Conservation (phyloP, 352 stramenopile genomes). For the Elongisporangium senticosum region DNA sequence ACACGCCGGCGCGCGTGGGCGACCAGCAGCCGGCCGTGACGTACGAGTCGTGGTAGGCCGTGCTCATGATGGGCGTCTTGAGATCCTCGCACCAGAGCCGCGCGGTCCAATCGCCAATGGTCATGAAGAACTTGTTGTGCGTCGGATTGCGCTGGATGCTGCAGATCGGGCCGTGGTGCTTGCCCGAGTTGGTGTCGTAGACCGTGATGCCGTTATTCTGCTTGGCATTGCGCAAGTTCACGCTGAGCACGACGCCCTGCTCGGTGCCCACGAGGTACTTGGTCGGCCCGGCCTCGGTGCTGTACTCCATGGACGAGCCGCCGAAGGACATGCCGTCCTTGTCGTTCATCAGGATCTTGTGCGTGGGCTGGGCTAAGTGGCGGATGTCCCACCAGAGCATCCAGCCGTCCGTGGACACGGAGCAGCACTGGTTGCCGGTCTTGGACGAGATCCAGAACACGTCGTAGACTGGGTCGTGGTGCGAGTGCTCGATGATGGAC, state of each 20-base stretch:
- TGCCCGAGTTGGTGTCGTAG: constrained; percentile 91
- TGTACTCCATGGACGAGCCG: constrained; percentile 95
- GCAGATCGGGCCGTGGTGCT: constrained; percentile 95
- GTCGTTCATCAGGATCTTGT: constrained; percentile 70
- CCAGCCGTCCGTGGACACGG: constrained; percentile 94
- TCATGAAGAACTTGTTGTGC: constrained; percentile 98
- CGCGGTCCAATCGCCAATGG: constrained; percentile 96
- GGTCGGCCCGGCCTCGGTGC: constrained; percentile 92
- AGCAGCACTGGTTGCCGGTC: constrained; percentile 95
- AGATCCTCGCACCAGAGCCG: constrained; percentile 96
- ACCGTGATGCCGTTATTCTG: constrained; percentile 97
- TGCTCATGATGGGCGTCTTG: constrained; percentile 97
- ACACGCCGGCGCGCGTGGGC: constrained; percentile 93
- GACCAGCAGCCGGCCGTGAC: constrained; percentile 96
- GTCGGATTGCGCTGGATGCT: constrained; percentile 95
- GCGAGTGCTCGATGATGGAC: constrained; percentile 95
- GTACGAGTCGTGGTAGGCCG: constrained; percentile 94
- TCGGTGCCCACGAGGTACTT: constrained; percentile 98
- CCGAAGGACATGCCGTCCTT: constrained; percentile 88
- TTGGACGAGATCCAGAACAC: constrained; percentile 96
- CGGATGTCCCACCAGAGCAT: constrained; percentile 91
- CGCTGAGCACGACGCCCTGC: constrained; percentile 92
- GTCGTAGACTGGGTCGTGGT: constrained; percentile 96
- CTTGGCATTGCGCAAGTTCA: constrained; percentile 95
- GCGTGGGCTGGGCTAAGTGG: constrained; percentile 78